These are phyloP conservation scores for Styphnolobium japonicum DNA, from an alignment of 306 rosid species.

Conservation along the genomic window DNA sequence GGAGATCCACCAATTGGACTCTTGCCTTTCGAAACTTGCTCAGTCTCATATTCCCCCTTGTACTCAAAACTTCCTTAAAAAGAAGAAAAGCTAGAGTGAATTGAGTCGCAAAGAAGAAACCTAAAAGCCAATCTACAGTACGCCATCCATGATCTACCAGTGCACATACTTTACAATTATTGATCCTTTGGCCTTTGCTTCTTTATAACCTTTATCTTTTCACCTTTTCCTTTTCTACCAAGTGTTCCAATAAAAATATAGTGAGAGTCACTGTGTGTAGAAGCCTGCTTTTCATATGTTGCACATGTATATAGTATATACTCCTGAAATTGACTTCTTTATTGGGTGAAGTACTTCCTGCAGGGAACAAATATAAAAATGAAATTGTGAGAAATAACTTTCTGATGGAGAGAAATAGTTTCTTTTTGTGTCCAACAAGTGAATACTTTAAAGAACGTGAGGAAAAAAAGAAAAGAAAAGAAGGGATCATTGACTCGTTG, in stretches of 20 bases:
- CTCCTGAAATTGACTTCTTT: not conserved
- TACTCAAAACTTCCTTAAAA: not conserved
- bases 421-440: slow-evolving; percentile 1
- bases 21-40: slow-evolving; percentile 26
- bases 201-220: slow-evolving; percentile 12
- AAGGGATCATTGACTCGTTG: not conserved
- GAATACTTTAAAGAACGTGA: not conserved
- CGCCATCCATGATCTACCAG: not conserved
- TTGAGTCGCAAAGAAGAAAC: slow-evolving; percentile 36
- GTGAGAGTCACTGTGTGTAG: not conserved
- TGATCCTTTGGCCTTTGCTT: slow-evolving; percentile 16
- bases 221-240: slow-evolving; percentile 1
- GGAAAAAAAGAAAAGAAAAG: not conserved
- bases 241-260: not conserved
- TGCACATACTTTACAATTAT: slow-evolving; percentile 20
- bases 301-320: not conserved
- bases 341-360: not conserved
- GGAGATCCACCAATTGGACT: slow-evolving; percentile 9
- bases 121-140: slow-evolving; percentile 6
- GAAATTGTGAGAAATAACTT: not conserved
- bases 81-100: not conserved
- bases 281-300: not conserved
- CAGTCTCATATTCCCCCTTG: not conserved
- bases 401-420: not conserved
- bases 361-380: not conserved